Percentiles rank a stretch among this genome's conserved stretches.
phyloP scores from a whole-genome alignment of 441 rosid genomes.

The Gossypium davidsonii region DNA sequence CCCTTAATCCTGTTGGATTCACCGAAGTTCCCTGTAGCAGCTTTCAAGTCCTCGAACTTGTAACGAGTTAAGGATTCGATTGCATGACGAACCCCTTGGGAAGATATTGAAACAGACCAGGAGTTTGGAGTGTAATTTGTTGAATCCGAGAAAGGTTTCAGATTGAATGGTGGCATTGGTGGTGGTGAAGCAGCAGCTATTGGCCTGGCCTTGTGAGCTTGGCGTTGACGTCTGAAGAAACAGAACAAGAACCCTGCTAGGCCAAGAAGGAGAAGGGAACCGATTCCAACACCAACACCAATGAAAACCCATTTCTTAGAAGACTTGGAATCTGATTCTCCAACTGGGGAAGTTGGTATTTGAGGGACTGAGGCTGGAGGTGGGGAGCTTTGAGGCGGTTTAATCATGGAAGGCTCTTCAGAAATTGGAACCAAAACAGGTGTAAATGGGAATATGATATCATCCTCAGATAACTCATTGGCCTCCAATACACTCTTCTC shows the following conservation, averaged over 20 bases:
- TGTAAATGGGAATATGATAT: constrained; percentile 48
- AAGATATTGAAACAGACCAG: constrained; percentile 39
- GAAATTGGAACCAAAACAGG: constrained; percentile 63
- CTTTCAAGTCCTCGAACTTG: constrained; percentile 48
- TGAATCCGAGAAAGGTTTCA: constrained; percentile 25
- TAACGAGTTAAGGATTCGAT: constrained; percentile 62
- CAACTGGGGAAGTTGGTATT: constrained; percentile 12
- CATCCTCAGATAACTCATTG: constrained; percentile 30
- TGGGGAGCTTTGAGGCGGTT: constrained; percentile 18
- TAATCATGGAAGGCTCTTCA: constrained; percentile 34
- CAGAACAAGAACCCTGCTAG: constrained; percentile 30
- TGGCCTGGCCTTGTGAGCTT: constrained; percentile 17
- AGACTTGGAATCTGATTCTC: constrained; percentile 30
- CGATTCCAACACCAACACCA: constrained; percentile 53
- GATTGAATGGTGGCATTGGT: constrained; percentile 20
- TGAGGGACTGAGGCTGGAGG: constrained; percentile 36
- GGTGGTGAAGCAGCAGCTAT: constrained; percentile 3
- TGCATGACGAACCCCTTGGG: constrained; percentile 45
- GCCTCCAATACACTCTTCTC: constrained; percentile 36
- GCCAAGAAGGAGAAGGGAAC: constrained; percentile 30
- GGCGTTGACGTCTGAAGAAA: constrained; percentile 23
- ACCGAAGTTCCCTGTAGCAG: constrained; percentile 57
- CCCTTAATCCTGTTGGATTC: constrained; percentile 55
- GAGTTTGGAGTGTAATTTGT: constrained; percentile 33
- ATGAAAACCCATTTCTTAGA: constrained; percentile 46